Percentiles rank a stretch among this genome's conserved stretches.
These are phyloP conservation scores for Tolypocladium guangdongense DNA, from an alignment of 2,329 filamentous ascomycete species.

Conservation along the genomic window DNA sequence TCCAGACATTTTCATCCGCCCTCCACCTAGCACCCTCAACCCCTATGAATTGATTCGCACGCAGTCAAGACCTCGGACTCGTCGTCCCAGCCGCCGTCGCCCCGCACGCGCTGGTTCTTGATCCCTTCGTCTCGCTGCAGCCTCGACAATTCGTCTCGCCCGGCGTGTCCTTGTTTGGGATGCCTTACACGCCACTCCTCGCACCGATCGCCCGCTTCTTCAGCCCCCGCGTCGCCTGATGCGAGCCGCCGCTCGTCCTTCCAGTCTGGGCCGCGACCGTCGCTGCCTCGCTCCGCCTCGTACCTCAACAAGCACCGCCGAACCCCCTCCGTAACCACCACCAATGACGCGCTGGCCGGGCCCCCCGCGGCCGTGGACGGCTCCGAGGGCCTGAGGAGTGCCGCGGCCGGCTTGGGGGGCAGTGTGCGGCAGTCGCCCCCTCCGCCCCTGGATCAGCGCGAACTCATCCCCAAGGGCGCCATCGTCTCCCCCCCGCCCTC, in stretches of 20 bases:
- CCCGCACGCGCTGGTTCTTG: background rate
- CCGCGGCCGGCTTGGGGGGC: slow-evolving; percentile 29
- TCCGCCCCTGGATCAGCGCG: slow-evolving; percentile 58
- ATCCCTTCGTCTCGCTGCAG: background rate
- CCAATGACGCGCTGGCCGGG: slow-evolving; percentile 15
- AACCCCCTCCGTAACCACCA: slow-evolving; percentile 34
- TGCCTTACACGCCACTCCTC: slow-evolving; percentile 86
- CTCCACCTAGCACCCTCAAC: background rate
- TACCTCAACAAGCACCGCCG: slow-evolving; percentile 55
- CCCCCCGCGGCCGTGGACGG: slow-evolving; percentile 20
- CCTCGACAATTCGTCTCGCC: slow-evolving; percentile 1
- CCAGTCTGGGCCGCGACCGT: slow-evolving; percentile 36
- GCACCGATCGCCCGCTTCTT: slow-evolving; percentile 51
- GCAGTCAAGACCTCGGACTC: background rate
- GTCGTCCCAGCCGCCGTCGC: background rate
- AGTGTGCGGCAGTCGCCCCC: slow-evolving; percentile 75
- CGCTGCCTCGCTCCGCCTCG: slow-evolving; percentile 52
- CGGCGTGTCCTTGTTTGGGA: slow-evolving; percentile 32
- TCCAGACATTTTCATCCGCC: background rate
- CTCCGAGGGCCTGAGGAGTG: slow-evolving; percentile 8
- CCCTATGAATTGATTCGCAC: background rate
- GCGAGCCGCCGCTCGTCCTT: slow-evolving; percentile 49
- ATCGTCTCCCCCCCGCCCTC: slow-evolving; percentile 90
- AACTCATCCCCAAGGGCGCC: slow-evolving; percentile 65
- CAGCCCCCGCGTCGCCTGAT: slow-evolving; percentile 44